A percentile compares a stretch with the other conserved stretches of the same genome.
These are phyloP conservation scores for Orbilia javanica DNA, from an alignment of 2,329 filamentous ascomycete genomes.

Conservation along the genomic window DNA sequence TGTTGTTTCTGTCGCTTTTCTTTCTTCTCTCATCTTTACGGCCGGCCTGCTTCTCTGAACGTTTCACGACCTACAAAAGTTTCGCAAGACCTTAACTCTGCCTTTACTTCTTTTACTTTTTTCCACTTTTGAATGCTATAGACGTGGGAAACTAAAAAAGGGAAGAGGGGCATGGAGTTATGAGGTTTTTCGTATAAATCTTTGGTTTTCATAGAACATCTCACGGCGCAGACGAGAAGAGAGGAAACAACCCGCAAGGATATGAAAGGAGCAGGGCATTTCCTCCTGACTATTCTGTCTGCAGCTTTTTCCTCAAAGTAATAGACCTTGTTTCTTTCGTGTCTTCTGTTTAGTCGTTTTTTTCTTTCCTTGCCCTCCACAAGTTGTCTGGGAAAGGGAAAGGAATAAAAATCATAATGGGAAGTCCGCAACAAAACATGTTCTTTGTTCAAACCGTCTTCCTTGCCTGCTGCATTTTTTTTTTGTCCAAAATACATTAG, in stretches of 20 bases:
- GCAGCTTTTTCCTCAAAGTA: conserved; percentile 58
- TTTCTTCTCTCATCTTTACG: conserved; percentile 54
- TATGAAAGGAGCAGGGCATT: conserved; percentile 21
- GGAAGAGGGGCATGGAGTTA: conserved; percentile 41
- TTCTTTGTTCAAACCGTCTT: conserved; percentile 11
- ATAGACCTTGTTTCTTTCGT: conserved; percentile 59
- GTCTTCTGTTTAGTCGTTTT: conserved; percentile 35
- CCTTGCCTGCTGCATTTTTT: conserved; percentile 24
- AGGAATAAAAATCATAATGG: conserved; percentile 44
- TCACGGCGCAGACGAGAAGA: conserved; percentile 32
- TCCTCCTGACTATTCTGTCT: conserved; percentile 58
- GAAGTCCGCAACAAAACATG: conserved; percentile 54
- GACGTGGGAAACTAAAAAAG: conserved; percentile 54
- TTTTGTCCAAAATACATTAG: conserved; percentile 48
- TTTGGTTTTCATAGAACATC: conserved; percentile 41
- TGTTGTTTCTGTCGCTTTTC: conserved; percentile 45
- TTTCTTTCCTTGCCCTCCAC: conserved; percentile 1
- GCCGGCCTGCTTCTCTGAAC: conserved; percentile 53
- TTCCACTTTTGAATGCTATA: conserved; percentile 54
- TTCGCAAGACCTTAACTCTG: conserved; percentile 59
- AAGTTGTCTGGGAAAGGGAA: neutral
- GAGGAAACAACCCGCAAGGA: conserved; percentile 19
- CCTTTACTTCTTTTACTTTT: conserved; percentile 37
- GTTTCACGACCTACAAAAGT: conserved; percentile 58
- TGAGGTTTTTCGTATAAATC: conserved; percentile 59